Conservation (phyloP, 371 early-diverging fungal species). For the Caulochytrium protostelioides region DNA sequence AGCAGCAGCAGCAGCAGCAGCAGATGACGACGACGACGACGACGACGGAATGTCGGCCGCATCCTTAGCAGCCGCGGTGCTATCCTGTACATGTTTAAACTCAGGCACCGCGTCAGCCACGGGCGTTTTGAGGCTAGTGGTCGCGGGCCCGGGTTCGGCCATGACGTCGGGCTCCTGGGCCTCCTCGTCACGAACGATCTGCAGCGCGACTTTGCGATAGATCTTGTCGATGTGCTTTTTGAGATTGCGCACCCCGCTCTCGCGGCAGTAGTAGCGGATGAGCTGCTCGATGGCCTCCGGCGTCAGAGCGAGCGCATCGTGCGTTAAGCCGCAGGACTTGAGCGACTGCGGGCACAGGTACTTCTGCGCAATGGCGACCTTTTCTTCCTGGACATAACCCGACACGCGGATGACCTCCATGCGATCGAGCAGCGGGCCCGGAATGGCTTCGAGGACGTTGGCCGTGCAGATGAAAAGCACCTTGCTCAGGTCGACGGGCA, state of each 20-base stretch:
- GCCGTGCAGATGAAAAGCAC: conserved; percentile 95
- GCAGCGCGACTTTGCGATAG: conserved; percentile 82
- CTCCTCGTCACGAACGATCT: conserved; percentile 46
- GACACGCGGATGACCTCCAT: conserved; percentile 92
- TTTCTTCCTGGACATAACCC: conserved; percentile 91
- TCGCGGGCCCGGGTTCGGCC: conserved; percentile 1
- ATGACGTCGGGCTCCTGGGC: conserved; percentile 4
- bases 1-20: conserved; percentile 1
- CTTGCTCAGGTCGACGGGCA: conserved; percentile 85
- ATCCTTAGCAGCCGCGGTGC: no score
- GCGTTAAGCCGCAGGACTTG: conserved; percentile 51
- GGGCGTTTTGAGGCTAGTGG: conserved; percentile 11
- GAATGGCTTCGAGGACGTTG: conserved; percentile 84
- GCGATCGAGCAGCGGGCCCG: conserved; percentile 85
- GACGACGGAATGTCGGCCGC: no score
- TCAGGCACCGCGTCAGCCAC: conserved; percentile 3
- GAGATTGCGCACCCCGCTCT: conserved; percentile 87
- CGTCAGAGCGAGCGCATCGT: conserved; percentile 43
- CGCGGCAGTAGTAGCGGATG: conserved; percentile 79
- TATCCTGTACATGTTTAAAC: conserved; percentile 4
- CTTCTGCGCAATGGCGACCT: conserved; percentile 74
- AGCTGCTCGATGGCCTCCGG: conserved; percentile 56
- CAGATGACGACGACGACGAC: no score
- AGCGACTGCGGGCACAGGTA: conserved; percentile 72
- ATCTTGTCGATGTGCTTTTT: conserved; percentile 95